Base-by-base conservation (phyloP, 345 rosid species). In the Rhizophora mangle region DNA sequence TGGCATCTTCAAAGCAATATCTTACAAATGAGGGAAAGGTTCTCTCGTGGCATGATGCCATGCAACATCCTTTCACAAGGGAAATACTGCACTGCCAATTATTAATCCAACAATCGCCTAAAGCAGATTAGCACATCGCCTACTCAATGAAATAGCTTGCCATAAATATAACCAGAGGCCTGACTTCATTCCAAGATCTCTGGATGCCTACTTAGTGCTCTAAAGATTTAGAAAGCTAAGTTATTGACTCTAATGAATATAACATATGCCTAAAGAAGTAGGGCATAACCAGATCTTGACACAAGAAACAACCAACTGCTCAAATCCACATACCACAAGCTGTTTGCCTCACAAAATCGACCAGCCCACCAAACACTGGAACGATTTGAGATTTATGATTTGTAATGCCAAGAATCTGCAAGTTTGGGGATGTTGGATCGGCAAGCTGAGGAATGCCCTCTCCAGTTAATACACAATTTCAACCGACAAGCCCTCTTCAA, bases 401-500 rank as follows among this genome's bases (percentile, higher is more conserved):
- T 21, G 16, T 7, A 68, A 72, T 75, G 70, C 76, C 84, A 80
- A 69, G 74, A 75, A 73, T 71, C 83, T 67, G 80, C 78, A 69
- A 69, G 46, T 24, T 56, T 11, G 4, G 66, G 76, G 59, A 60
- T 31, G 76, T 57, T 64, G 76, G 36, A 72, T 46, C 60, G 18
- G 64, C 71, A 30, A 74, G 71, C 67, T 63, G 65, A 67, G 60
- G 43, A 77, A 74, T 57, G 74, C 72, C 58, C 72, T 68, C 39
- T 81, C 60, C 26, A 71, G 69, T 79, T 72, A 77, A 69, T 68
- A 73, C 83, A 76, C 63, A 75, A 68, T 64, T 68, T 72, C 81
- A 79, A 77, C 73, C 6, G 77, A 72, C 58, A 79, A 71, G 68
- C 73, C 82, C 72, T 77, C 83, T 81, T 80, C 83, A 77, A 74